A percentile compares a stretch with the other conserved stretches of the same genome.
Conservation (phyloP, 306 rosid genomes). For the Cucumis melo region DNA sequence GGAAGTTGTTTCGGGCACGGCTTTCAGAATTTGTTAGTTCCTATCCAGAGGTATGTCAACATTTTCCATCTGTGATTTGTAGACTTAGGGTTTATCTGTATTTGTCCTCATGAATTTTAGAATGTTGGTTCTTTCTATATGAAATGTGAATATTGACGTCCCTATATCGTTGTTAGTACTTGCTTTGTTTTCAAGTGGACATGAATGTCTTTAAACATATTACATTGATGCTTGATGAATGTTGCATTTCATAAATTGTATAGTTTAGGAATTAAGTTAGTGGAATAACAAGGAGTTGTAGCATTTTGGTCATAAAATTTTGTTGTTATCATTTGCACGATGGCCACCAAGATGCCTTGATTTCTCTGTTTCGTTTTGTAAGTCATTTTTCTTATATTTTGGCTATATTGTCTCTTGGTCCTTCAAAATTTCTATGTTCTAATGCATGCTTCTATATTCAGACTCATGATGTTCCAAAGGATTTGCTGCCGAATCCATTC, state of each 20-base stretch:
- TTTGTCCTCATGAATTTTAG: background rate
- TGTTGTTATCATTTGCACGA: background rate
- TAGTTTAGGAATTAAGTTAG: background rate
- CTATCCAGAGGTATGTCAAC: slow-evolving; percentile 39
- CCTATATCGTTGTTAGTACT: background rate
- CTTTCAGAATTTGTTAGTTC: slow-evolving; percentile 35
- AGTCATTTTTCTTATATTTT: background rate
- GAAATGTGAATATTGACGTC: background rate
- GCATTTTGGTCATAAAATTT: background rate
- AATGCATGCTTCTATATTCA: slow-evolving; percentile 12
- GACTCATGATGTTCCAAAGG: slow-evolving; percentile 69
- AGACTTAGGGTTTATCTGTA: background rate
- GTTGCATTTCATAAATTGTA: background rate
- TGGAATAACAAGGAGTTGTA: background rate
- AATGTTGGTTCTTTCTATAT: background rate
- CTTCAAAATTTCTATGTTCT: slow-evolving; percentile 6
- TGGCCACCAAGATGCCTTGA: background rate
- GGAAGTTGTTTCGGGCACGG: slow-evolving; percentile 29
- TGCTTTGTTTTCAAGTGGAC: background rate
- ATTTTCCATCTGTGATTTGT: background rate
- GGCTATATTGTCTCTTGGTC: background rate
- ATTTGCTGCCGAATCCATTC: slow-evolving; percentile 62
- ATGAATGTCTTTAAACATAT: background rate
- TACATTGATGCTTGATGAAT: background rate
- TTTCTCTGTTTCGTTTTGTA: background rate